Conservation (phyloP, 2,329 filamentous ascomycete genomes). For the Cladosporium sp. region DNA sequence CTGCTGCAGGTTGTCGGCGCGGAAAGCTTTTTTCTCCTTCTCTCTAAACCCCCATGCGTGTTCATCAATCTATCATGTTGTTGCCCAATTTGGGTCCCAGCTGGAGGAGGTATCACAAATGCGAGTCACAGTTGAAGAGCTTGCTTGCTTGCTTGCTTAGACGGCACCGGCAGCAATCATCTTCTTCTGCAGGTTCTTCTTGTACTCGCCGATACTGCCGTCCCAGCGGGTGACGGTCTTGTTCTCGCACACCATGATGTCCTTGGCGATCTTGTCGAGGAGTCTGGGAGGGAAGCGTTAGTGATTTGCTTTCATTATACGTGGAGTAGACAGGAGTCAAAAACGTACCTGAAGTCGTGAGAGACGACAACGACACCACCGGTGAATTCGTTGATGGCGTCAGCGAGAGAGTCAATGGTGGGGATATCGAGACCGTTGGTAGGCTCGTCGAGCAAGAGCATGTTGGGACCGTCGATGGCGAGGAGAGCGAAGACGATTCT, state of each 20-base stretch:
- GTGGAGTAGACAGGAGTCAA: not conserved
- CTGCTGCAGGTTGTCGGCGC: not conserved
- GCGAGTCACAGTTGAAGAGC: not conserved
- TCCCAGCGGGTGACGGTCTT: constrained; percentile 90
- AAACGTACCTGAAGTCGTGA: constrained; percentile 89
- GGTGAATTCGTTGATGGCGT: constrained; percentile 94
- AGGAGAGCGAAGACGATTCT: constrained; percentile 97
- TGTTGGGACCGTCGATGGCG: constrained; percentile 94
- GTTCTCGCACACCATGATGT: constrained; percentile 99
- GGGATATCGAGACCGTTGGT: constrained; percentile 99
- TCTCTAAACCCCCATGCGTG: not conserved
- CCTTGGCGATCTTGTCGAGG: constrained; percentile 98
- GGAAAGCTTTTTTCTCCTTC: not conserved
- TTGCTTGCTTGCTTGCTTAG: constrained; percentile 21
- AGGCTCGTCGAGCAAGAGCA: constrained; percentile 96
- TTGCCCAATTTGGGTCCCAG: not conserved
- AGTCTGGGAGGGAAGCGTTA: constrained; percentile 61
- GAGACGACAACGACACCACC: constrained; percentile 97
- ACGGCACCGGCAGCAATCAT: constrained; percentile 89
- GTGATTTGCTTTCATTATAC: constrained; percentile 24
- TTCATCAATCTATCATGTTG: constrained; percentile 12
- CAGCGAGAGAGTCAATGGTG: constrained; percentile 94
- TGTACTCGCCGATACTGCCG: constrained; percentile 89
- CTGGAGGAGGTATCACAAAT: not conserved
- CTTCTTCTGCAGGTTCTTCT: constrained; percentile 98